Percentiles rank a stretch among this genome's conserved stretches.
Conservation (phyloP, 1,139 yeast species). For the Hemisphaericaspora xylanilytica region DNA sequence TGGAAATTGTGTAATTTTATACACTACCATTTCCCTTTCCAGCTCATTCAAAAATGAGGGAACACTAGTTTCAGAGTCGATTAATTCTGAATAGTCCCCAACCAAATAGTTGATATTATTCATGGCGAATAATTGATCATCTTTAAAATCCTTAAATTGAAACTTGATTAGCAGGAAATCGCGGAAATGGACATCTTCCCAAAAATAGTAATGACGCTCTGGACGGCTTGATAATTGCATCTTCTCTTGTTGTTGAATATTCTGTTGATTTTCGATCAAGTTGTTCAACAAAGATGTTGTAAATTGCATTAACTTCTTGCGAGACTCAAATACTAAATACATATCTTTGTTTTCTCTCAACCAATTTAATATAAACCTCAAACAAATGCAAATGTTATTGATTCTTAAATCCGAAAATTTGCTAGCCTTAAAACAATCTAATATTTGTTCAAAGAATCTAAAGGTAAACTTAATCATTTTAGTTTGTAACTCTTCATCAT, state of each 20-base stretch:
- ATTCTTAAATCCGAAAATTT: conserved; percentile 5
- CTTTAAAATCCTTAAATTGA: conserved; percentile 60
- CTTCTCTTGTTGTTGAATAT: too few relatives aligned
- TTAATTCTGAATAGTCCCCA: conserved; percentile 29
- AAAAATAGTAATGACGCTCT: conserved; percentile 51
- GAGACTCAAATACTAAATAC: conserved; percentile 14
- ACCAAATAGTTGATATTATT: conserved; percentile 30
- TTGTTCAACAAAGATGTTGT: conserved; percentile 6
- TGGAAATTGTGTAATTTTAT: conserved; percentile 5
- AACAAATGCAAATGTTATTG: conserved; percentile 20
- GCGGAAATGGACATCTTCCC: conserved; percentile 61
- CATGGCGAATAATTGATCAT: conserved; percentile 38
- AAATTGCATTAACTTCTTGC: conserved; percentile 6
- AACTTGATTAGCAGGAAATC: conserved; percentile 56
- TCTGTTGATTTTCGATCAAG: conserved; percentile 1
- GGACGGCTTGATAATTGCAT: conserved; percentile 20
- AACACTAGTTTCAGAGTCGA: conserved; percentile 14
- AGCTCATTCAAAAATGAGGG: conserved; percentile 31
- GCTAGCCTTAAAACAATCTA: conserved; percentile 23
- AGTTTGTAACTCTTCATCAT: conserved; percentile 12
- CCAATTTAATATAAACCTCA: conserved; percentile 57
- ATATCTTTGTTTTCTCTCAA: conserved; percentile 40
- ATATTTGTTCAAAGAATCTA: conserved; percentile 31
- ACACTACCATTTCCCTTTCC: conserved; percentile 1
- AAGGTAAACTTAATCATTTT: conserved; percentile 24